These are phyloP conservation scores for Dillenia suffruticosa DNA, from an alignment of 164 flowering plant species.

Conservation along the genomic window DNA sequence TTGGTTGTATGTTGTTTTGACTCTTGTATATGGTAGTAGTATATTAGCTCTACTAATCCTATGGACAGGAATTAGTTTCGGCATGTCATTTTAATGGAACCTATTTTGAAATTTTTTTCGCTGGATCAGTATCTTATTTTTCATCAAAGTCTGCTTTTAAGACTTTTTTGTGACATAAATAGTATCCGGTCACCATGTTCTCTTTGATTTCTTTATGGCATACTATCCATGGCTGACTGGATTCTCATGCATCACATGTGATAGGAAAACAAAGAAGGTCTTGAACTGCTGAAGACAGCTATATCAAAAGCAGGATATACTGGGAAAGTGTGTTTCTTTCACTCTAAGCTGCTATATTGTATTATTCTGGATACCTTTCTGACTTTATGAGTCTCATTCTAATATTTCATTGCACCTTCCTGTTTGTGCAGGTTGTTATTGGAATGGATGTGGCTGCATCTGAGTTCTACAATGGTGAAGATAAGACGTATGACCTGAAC, in stretches of 20 bases:
- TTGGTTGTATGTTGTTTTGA: background rate
- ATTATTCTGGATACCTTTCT: background rate
- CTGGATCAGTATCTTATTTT: no score
- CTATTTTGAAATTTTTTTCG: no score
- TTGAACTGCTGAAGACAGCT: constrained; percentile 42
- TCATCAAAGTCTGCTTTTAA: no score
- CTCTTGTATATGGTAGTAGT: no score
- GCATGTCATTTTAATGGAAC: no score
- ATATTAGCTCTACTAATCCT: background rate
- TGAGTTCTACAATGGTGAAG: constrained; percentile 30
- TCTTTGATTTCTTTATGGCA: no score
- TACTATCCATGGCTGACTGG: no score
- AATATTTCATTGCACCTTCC: background rate
- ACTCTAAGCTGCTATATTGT: background rate
- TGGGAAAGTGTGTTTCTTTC: constrained; percentile 24
- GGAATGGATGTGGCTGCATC: constrained; percentile 47
- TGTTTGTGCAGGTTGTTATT: constrained; percentile 27
- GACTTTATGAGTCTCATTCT: background rate
- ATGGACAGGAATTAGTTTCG: no score
- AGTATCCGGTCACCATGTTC: no score
- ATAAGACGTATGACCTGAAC: constrained; percentile 36
- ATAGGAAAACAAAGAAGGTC: constrained; percentile 51
- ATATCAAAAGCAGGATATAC: constrained; percentile 46
- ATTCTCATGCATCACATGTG: no score
- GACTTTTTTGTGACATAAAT: no score